Evolutionary conservation across 345 rosid species (phyloP), one percentile per base, ranked within the genome.

Genomic region (Rubroshorea leprosula): DNA sequence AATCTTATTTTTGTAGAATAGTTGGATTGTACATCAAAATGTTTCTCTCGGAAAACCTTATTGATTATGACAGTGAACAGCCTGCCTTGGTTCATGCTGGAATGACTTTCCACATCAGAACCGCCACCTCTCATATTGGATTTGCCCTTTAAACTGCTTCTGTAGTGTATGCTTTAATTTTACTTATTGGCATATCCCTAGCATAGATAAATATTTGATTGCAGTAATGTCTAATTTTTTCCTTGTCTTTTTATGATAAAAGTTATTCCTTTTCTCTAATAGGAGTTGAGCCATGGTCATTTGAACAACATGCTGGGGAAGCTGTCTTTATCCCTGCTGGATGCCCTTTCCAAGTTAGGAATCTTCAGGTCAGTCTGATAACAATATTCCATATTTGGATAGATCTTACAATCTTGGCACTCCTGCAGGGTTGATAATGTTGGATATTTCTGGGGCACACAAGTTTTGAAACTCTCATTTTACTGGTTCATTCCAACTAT

Each of bases 221-320:
- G 39, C 22, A 6, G 5, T 44, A 27, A 26, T 29, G 46, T 49
- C 53, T 41, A 49, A 23, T 51, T 22, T 51, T 54, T 35, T 21
- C 23, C 23, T 54, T 54, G 21, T 51, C 48, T 10, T 39, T 44
- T 8, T 66, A 17, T 26, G 49, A 29, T 51, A 51, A 21, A n/a
- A 17, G 15, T 16, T 23, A 49, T 41, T 48, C 26, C 29, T 54
- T 24, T 52, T 57, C 46, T 21, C 14, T 71, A 54, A 63, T 77
- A 93, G 99, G 97, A 66, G 82, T 93, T 39, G 97, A 85, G 79
- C 97, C 96, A 44, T 93, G 96, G 95, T 77, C 96, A 18, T 79
- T 85, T 74, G 82, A 85, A 50, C 99, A 93, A 64, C 67, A 60
- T 76, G 66, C 70, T 51, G 97, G 99, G 67, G 71, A 93, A 69